phyloP scores from a whole-genome alignment of 495 filamentous ascomycete genomes.

The Antarctomyces pellizariae region DNA sequence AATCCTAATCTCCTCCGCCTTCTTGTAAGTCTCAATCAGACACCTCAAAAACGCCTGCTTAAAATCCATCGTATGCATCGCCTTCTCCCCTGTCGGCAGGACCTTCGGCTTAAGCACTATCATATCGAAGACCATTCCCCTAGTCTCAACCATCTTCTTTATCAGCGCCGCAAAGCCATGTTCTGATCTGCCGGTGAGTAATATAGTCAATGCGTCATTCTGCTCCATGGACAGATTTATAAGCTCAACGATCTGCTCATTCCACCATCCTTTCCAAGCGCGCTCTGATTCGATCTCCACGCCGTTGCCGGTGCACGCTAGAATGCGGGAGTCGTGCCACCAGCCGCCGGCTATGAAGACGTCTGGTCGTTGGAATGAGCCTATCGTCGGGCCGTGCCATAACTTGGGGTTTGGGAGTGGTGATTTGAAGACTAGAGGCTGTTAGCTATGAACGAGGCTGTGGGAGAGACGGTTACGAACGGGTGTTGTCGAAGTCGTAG shows the following conservation, averaged over 20 bases:
- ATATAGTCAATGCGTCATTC: conserved; percentile 62
- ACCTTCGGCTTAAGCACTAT: conserved; percentile 70
- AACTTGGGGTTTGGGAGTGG: conserved; percentile 75
- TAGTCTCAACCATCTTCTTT: conserved; percentile 59
- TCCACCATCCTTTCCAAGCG: conserved; percentile 94
- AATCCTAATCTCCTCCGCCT: conserved; percentile 56
- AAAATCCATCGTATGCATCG: conserved; percentile 60
- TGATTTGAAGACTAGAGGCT: conserved; percentile 52
- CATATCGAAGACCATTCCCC: conserved; percentile 67
- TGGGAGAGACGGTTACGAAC: conserved; percentile 30
- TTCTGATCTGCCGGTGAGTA: conserved; percentile 77
- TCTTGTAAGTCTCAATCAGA: conserved; percentile 59
- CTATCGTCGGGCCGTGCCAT: conserved; percentile 59
- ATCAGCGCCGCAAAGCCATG: conserved; percentile 52
- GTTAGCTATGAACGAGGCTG: conserved; percentile 2
- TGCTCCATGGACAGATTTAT: conserved; percentile 67
- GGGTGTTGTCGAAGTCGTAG: conserved; percentile 97
- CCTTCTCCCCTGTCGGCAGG: conserved; percentile 52
- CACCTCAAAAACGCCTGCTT: conserved; percentile 67
- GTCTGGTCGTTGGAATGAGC: conserved; percentile 48
- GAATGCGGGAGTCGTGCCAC: conserved; percentile 85
- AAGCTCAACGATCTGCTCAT: conserved; percentile 71
- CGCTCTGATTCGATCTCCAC: conserved; percentile 58
- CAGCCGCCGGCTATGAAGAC: conserved; percentile 72
- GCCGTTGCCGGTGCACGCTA: conserved; percentile 70